Evolutionary conservation across 768 basidiomycete genomes (phyloP), one percentile per base, ranked within the genome.

Genomic region (Mycena olivaceomarginata): DNA sequence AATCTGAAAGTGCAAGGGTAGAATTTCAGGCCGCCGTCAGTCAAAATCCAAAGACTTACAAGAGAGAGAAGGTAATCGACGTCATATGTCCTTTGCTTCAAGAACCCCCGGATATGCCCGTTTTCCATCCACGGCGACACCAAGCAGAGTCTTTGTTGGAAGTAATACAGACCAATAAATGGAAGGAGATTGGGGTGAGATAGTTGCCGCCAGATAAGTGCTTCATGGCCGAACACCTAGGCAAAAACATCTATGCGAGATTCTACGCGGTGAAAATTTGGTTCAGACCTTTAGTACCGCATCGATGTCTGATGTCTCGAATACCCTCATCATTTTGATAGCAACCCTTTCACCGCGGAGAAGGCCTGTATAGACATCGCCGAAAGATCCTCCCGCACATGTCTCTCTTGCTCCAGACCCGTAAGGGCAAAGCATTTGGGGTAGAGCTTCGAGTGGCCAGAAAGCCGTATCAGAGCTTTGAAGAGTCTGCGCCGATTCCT

Each of bases 121-220:
- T 51, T 51, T 51, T 51, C 48, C 48, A 51, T 51, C 48, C 48
- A 51, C 48, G 48, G 48, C 5, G 48, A 51, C 16, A 51, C 48
- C 48, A 51, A 18, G 48, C 48, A 51, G 16, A 51, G 48, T 15
- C 48, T 51, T 20, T 59, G 6, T 4, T 22, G n/a, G 9, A 25
- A 16, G 25, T 59, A 59, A 8, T 22, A 59, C 5, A 25, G 8
- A 10, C 56, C 56, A 15, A 59, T 5, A 16, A 59, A 31, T 59
- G 56, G 25, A 22, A 59, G 69, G 59, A 82, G 69, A 48, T 80
- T 80, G 15, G 82, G 80, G 69, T 80, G 81, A 43, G 63, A 45
- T 31, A 82, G 72, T 5, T 80, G 72, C 15, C 78, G 80, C 41
- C 79, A 76, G n/a, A 82, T 80, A 20, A 79, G 68, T 8, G 81